Conservation (phyloP, 2,329 filamentous ascomycete species). For the Trichoderma atroviride region DNA sequence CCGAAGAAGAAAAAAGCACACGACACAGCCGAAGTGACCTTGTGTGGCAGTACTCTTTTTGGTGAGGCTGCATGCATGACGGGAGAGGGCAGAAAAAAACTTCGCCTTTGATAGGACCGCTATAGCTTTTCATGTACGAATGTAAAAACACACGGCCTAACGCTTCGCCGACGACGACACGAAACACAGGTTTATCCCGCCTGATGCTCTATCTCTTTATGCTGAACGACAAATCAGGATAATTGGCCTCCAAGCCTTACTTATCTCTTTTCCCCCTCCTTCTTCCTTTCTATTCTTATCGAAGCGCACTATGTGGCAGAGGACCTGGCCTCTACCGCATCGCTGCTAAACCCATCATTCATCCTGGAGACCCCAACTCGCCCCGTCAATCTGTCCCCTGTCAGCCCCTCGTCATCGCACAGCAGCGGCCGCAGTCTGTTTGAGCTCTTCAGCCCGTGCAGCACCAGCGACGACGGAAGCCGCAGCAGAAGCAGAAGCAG, state of each 20-base stretch:
- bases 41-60: background rate
- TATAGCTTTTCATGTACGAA: background rate
- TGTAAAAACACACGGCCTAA: background rate
- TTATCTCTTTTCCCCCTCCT: background rate
- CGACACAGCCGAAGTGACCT: constrained; percentile 22
- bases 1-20: constrained; percentile 16
- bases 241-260: background rate
- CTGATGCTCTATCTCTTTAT: background rate
- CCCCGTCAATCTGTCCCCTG: constrained; percentile 35
- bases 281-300: constrained; percentile 2
- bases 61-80: constrained; percentile 4
- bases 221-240: background rate
- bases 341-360: constrained; percentile 43
- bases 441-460: constrained; percentile 22
- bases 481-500: background rate
- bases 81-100: background rate
- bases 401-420: constrained; percentile 19
- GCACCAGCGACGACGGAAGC: background rate
- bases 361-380: constrained; percentile 60
- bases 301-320: constrained; percentile 56
- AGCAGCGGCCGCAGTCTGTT: constrained; percentile 34
- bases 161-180: background rate
- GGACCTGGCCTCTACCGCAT: constrained; percentile 58
- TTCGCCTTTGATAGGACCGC: constrained; percentile 4
- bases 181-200: background rate